phyloP scores from a whole-genome alignment of 2,329 filamentous ascomycete genomes.

The Claviceps arundinis region DNA sequence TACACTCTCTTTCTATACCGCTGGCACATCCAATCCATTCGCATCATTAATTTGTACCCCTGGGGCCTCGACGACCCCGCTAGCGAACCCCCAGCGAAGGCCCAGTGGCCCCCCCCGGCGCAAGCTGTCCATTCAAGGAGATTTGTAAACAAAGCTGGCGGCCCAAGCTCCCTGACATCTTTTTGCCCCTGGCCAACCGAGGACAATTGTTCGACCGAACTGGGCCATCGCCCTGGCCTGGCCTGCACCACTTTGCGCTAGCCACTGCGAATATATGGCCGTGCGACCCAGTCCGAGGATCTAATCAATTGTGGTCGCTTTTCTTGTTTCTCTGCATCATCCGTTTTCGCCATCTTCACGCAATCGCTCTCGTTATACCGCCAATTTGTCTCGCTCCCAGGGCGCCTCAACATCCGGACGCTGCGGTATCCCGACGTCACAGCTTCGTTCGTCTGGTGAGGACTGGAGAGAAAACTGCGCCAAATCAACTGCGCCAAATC shows the following conservation, averaged over 20 bases:
- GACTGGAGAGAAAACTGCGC: background rate
- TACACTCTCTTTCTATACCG: conserved; percentile 1
- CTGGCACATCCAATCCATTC: conserved; percentile 1
- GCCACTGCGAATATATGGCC: conserved; percentile 1
- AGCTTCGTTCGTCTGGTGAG: background rate
- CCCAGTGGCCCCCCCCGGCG: conserved; percentile 5
- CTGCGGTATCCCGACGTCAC: background rate
- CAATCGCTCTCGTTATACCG: background rate
- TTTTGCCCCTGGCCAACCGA: conserved; percentile 23
- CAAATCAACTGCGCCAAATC: background rate
- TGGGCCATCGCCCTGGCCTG: conserved; percentile 2
- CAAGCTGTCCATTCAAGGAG: conserved; percentile 24
- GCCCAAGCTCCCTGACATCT: conserved; percentile 17
- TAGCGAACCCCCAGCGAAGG: background rate
- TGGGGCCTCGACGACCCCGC: conserved; percentile 2
- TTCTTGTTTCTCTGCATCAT: background rate
- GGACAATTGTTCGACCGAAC: conserved; percentile 7
- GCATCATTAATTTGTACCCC: background rate
- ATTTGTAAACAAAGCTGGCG: conserved; percentile 27
- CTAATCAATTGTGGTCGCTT: background rate
- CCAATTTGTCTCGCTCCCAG: background rate
- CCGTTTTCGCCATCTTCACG: background rate
- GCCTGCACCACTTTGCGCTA: background rate
- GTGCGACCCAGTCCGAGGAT: conserved; percentile 1
- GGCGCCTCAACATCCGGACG: background rate